A percentile compares a stretch with the other conserved stretches of the same genome.
phyloP scores from a whole-genome alignment of 768 basidiomycete species.

The Lanmaoa pseudosensibilis region DNA sequence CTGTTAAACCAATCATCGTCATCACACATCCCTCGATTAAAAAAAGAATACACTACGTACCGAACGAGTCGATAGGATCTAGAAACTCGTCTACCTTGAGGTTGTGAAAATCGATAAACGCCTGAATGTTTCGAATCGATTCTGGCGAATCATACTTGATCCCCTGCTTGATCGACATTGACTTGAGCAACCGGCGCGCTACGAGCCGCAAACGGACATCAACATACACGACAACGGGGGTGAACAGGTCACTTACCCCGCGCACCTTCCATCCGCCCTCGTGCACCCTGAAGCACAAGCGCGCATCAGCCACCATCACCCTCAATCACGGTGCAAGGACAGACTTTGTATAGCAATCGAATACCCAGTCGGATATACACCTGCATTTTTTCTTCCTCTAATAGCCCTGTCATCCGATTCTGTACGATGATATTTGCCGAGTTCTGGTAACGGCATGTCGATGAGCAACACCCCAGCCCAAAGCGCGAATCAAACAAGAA shows the following conservation, averaged over 20 bases:
- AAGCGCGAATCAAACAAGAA: not conserved
- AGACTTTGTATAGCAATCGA: conserved; percentile 81
- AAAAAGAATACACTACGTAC: conserved; percentile 43
- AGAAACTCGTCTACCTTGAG: conserved; percentile 80
- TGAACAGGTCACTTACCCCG: conserved; percentile 52
- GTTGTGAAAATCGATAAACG: conserved; percentile 88
- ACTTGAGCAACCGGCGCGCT: conserved; percentile 69
- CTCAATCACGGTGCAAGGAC: conserved; percentile 1
- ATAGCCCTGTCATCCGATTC: conserved; percentile 84
- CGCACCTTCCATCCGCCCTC: conserved; percentile 84
- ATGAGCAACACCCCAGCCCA: not conserved
- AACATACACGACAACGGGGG: not conserved
- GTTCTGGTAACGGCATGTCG: conserved; percentile 51
- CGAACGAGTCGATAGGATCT: conserved; percentile 82
- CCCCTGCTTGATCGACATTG: conserved; percentile 91
- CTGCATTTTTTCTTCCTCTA: conserved; percentile 99
- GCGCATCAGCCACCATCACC: not conserved
- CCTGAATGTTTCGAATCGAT: conserved; percentile 79
- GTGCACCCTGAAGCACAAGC: conserved; percentile 57
- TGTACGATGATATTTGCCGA: conserved; percentile 99
- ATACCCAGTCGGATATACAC: conserved; percentile 93
- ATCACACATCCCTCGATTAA: not conserved
- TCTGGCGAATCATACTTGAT: conserved; percentile 87
- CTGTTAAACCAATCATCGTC: conserved; percentile 38
- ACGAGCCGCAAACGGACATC: conserved; percentile 50